Percentiles rank a stretch among this genome's conserved stretches.
These are phyloP conservation scores for Kwoniella europaea DNA, from an alignment of 768 basidiomycete species.

Conservation along the genomic window DNA sequence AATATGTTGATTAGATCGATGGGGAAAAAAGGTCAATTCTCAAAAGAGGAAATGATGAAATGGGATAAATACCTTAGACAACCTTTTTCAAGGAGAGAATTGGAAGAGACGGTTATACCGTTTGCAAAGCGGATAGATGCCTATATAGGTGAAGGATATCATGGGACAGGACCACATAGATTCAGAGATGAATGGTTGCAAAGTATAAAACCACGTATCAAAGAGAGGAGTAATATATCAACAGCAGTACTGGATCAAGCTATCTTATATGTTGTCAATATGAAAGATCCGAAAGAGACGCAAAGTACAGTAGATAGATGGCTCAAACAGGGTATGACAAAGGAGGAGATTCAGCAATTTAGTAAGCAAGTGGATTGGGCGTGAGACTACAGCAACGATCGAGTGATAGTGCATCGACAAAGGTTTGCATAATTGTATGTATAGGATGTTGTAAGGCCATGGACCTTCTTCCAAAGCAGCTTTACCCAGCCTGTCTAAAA, in stretches of 20 bases:
- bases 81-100: slow-evolving; percentile 15
- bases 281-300: neutral
- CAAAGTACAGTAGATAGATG: slow-evolving; percentile 4
- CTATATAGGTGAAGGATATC: slow-evolving; percentile 14
- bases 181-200: neutral
- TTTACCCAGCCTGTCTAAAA: slow-evolving; percentile 60
- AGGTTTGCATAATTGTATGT: no score
- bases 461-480: slow-evolving; percentile 37
- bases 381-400: neutral
- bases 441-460: slow-evolving; percentile 65
- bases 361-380: slow-evolving; percentile 1
- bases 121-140: slow-evolving; percentile 2
- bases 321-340: neutral
- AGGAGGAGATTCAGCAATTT: slow-evolving; percentile 2
- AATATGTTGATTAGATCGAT: neutral
- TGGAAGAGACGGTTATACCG: slow-evolving; percentile 20
- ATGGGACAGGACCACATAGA: slow-evolving; percentile 13
- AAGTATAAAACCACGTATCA: neutral
- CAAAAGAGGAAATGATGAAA: neutral
- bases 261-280: slow-evolving; percentile 10
- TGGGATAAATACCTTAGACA: slow-evolving; percentile 12
- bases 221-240: neutral
- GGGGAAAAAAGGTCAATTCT: neutral
- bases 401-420: no score
- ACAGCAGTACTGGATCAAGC: slow-evolving; percentile 15